Percentiles rank a stretch among this genome's conserved stretches.
phyloP scores from a whole-genome alignment of 2,329 filamentous ascomycete genomes.

The Ceratocystis harringtonii region DNA sequence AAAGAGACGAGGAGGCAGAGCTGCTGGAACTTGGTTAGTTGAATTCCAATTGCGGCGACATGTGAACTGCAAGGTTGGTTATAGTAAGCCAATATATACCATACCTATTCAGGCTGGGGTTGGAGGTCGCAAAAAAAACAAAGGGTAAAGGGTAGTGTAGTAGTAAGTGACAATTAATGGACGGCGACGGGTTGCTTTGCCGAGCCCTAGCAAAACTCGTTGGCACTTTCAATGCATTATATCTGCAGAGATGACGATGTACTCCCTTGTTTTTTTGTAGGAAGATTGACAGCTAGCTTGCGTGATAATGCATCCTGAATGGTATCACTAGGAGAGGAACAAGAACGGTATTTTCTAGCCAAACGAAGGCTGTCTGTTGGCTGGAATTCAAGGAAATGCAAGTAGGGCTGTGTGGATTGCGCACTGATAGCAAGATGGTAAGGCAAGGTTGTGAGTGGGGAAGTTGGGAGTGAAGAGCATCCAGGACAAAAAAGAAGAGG shows the following conservation, averaged over 20 bases:
- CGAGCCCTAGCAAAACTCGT: not conserved
- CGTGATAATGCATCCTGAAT: not conserved
- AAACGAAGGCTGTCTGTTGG: not conserved
- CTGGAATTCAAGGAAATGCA: not conserved
- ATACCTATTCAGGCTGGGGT: too few relatives aligned
- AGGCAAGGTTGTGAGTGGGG: not conserved
- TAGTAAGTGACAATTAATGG: not conserved
- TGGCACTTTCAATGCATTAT: not conserved
- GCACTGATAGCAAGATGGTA: not conserved
- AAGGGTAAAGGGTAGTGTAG: too few relatives aligned
- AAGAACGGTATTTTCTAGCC: not conserved
- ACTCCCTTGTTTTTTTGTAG: not conserved
- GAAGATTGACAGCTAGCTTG: not conserved
- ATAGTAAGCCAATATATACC: too few relatives aligned
- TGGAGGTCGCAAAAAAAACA: not conserved
- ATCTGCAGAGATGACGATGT: not conserved
- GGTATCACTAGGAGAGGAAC: not conserved
- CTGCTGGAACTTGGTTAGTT: too few relatives aligned
- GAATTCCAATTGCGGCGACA: too few relatives aligned
- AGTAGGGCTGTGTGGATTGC: not conserved
- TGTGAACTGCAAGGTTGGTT: too few relatives aligned
- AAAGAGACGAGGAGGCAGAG: too few relatives aligned
- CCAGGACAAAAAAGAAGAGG: too few relatives aligned
- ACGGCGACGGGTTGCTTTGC: not conserved
- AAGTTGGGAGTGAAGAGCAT: not conserved